A percentile compares a stretch with the other conserved stretches of the same genome.
Conservation (phyloP, 306 rosid species). For the cucumber (Cucumis sativus) region DNA sequence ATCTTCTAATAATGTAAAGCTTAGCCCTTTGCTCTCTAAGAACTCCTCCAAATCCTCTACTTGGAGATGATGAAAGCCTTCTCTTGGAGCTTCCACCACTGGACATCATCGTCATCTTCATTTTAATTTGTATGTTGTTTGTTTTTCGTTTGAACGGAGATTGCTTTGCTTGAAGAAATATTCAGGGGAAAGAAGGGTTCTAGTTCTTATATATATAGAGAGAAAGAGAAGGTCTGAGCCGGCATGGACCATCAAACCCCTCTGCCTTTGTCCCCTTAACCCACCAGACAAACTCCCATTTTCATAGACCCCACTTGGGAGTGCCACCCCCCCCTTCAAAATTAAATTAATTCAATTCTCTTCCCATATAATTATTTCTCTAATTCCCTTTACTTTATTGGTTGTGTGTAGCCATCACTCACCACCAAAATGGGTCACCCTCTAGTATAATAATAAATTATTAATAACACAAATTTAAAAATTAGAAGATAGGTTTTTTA, state of each 20-base stretch:
- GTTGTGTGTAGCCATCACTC: constrained; percentile 31
- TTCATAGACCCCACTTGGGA: constrained; percentile 32
- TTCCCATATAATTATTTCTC: not conserved
- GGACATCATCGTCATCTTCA: constrained; percentile 38
- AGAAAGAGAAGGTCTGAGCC: constrained; percentile 10
- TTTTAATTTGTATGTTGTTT: not conserved
- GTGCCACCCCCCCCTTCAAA: constrained; percentile 13
- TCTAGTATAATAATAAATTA: not conserved
- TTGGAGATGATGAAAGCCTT: constrained; percentile 49
- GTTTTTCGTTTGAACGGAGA: not conserved
- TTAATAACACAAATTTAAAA: not conserved
- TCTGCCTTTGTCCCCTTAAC: constrained; percentile 64
- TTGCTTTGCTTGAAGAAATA: not conserved
- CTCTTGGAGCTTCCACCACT: constrained; percentile 47
- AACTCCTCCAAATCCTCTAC: constrained; percentile 76
- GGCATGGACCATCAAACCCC: constrained; percentile 69
- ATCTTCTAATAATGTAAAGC: constrained; percentile 84
- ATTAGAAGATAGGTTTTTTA: not conserved
- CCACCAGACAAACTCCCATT: constrained; percentile 44
- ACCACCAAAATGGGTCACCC: constrained; percentile 40
- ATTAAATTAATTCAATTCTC: not conserved
- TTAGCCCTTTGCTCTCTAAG: constrained; percentile 75
- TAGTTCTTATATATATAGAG: constrained; percentile 20
- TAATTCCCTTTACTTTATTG: constrained; percentile 28
- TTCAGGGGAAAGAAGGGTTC: not conserved